phyloP scores from a whole-genome alignment of 2,329 filamentous ascomycete species.

The Penicillium freii region DNA sequence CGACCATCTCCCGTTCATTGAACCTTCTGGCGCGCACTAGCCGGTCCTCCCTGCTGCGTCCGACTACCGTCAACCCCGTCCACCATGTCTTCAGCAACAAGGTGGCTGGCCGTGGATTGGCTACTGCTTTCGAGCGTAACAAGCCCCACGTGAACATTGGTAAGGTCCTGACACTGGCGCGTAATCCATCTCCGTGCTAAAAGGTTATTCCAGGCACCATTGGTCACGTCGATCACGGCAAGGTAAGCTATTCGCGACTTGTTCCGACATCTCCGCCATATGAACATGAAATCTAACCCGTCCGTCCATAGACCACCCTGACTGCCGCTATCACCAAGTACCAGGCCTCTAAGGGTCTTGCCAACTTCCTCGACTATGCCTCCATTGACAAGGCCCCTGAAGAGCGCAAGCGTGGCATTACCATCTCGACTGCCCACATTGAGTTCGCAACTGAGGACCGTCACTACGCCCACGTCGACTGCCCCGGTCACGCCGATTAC shows the following conservation, averaged over 20 bases:
- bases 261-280: conserved; percentile 4
- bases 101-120: conserved; percentile 54
- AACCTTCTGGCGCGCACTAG: conserved; percentile 79
- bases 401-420: conserved; percentile 99
- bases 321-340: conserved; percentile 98
- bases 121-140: conserved; percentile 71
- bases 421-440: conserved; percentile 96
- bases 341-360: conserved; percentile 90
- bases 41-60: conserved; percentile 68
- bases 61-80: conserved; percentile 70
- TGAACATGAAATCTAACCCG: conserved; percentile 14
- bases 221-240: conserved; percentile 99
- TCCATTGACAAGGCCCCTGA: conserved; percentile 98
- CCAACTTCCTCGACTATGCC: conserved; percentile 94
- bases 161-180: conserved; percentile 42
- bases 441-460: conserved; percentile 92
- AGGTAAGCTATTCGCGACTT: conserved; percentile 58
- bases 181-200: neutral
- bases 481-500: conserved; percentile 99
- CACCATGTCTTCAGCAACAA: conserved; percentile 55
- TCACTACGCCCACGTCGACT: conserved; percentile 99
- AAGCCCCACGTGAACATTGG: conserved; percentile 99
- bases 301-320: conserved; percentile 73
- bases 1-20: conserved; percentile 73
- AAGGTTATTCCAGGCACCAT: conserved; percentile 68